Base-by-base conservation (phyloP, 345 rosid genomes). In the Psidium guajava region DNA sequence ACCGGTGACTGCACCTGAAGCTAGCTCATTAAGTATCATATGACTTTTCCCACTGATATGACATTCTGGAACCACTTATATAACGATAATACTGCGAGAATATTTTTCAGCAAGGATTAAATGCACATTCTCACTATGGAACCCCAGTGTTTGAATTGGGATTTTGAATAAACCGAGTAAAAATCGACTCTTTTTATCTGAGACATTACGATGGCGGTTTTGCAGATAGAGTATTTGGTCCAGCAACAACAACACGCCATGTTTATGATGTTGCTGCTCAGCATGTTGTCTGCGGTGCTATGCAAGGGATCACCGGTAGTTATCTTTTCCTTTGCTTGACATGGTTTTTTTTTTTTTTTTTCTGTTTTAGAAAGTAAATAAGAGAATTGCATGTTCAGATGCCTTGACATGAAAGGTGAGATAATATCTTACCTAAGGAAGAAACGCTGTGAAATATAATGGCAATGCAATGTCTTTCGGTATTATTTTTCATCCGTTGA, bases 211-310 rank as follows among this genome's bases (percentile, higher is more conserved):
- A 69, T 69, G 44, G 47, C 1, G 44, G 77, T 69, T 59, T 53
- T 83, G 75, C 91, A 97, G 99, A 97, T 91, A 93, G 97, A 81
- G 99, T 97, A 59, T 96, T 97, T 89, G 99, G 99, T 85, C 99
- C 99, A 25, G 96, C 99, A 80, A 97, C 99, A 85, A 97, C 99
- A 84, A 97, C 99, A 47, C 98, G 99, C 74, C 98, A 97, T 90
- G 99, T 97, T 74, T 95, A 96, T 84, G 99, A 97, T 92, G 92
- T 97, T 87, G 95, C 99, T 89, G 96, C 99, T 58, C 99, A 95
- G 88, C 98, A 97, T 92, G 96, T 96, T 90, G 95, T 97, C 87
- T 89, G 88, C 84, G 98, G 99, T 88, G 94, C 98, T 50, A 97
- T 97, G 99, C 98, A 97, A 87, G 99, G 99, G 86, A 80, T 97